A percentile compares a stretch with the other conserved stretches of the same genome.
Conservation (phyloP, 257 asterid genomes). For the Solanum bulbocastanum region DNA sequence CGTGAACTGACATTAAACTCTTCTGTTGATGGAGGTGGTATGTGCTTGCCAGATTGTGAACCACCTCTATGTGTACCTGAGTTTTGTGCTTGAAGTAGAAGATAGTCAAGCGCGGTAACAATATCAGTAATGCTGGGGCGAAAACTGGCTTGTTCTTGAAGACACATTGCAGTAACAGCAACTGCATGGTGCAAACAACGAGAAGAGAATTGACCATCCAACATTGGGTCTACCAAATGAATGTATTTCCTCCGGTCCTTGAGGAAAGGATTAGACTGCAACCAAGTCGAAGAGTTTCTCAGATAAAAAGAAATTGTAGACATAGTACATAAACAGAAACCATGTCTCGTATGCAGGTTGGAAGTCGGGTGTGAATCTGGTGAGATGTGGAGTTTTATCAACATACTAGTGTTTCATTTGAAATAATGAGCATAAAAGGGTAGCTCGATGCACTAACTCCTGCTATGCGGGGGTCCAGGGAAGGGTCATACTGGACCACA, state of each 20-base stretch:
- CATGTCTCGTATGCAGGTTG: neutral
- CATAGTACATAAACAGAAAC: neutral
- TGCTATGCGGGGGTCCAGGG: neutral
- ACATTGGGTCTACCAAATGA: conserved; percentile 59
- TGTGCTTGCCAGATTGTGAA: conserved; percentile 19
- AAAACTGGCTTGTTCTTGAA: conserved; percentile 66
- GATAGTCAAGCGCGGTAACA: conserved; percentile 69
- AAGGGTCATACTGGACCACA: fast-evolving
- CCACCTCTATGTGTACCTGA: conserved; percentile 16
- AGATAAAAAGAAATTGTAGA: neutral
- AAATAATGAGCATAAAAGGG: neutral
- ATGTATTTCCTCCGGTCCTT: conserved; percentile 45
- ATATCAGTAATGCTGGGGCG: conserved; percentile 67
- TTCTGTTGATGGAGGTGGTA: conserved; percentile 23
- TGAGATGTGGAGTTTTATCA: neutral
- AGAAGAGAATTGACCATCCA: conserved; percentile 45
- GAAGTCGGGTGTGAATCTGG: neutral
- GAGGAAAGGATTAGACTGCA: conserved; percentile 63
- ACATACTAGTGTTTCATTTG: neutral
- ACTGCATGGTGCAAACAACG: conserved; percentile 69
- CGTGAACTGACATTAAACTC: conserved; percentile 14
- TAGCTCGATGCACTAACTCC: neutral
- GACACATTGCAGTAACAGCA: conserved; percentile 83
- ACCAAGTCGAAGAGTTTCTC: neutral
- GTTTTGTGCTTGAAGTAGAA: conserved; percentile 42